A percentile compares a stretch with the other conserved stretches of the same genome.
Evolutionary conservation across 371 early-diverging fungal species (phyloP).

Genomic region (Rhizopus delemar): DNA sequence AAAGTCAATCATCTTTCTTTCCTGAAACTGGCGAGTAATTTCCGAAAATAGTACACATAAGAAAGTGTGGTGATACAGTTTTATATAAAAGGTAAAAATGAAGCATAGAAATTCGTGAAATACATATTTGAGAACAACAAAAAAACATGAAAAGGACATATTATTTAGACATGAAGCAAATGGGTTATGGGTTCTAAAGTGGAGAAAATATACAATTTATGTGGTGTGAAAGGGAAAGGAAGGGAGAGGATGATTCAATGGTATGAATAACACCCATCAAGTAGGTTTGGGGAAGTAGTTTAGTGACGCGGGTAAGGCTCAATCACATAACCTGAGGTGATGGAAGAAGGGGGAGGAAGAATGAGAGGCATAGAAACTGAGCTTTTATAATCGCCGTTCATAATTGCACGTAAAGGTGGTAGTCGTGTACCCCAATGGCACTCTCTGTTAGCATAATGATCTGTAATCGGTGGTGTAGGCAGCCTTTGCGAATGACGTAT

Average conservation of each 20-base stretch:
- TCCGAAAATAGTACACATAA: too few relatives aligned
- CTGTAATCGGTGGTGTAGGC: slow-evolving; percentile 13
- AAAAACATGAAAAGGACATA: not conserved
- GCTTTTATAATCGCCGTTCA: slow-evolving; percentile 12
- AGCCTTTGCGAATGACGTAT: not conserved
- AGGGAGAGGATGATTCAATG: too few relatives aligned
- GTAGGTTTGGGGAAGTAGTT: not conserved
- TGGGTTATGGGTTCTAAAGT: not conserved
- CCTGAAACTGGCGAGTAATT: too few relatives aligned
- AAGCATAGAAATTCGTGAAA: too few relatives aligned
- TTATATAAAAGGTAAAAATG: too few relatives aligned
- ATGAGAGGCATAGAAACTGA: not conserved
- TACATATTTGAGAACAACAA: not conserved
- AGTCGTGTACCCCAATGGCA: slow-evolving; percentile 13
- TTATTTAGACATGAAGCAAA: not conserved
- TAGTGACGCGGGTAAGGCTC: slow-evolving; percentile 2
- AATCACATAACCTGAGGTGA: not conserved
- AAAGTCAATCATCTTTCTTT: too few relatives aligned
- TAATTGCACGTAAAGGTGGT: slow-evolving; percentile 30
- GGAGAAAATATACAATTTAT: not conserved
- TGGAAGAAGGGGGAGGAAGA: slow-evolving; percentile 3
- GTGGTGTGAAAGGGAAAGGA: too few relatives aligned
- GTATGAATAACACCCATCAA: too few relatives aligned
- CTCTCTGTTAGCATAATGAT: not conserved
- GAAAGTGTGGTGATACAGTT: too few relatives aligned